These are phyloP conservation scores for Diplocarpon rosae DNA, from an alignment of 2,329 filamentous ascomycete species.

Conservation along the genomic window DNA sequence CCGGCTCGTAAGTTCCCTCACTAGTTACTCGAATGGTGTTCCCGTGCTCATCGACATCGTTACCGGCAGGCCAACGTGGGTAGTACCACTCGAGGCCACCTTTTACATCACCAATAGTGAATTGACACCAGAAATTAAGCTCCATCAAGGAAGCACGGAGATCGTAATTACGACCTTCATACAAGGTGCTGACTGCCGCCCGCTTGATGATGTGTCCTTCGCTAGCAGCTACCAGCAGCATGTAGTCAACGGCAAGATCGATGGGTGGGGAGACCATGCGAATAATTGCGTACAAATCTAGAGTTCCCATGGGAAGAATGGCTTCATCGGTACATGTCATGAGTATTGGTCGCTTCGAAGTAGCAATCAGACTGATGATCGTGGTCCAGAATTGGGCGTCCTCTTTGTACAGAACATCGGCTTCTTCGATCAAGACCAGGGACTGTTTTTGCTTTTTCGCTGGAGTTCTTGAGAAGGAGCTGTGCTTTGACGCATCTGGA, in stretches of 20 bases:
- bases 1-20: slow-evolving; percentile 61
- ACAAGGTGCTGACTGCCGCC: slow-evolving; percentile 57
- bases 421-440: slow-evolving; percentile 86
- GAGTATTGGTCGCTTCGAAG: slow-evolving; percentile 84
- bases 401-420: slow-evolving; percentile 87
- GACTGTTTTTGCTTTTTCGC: slow-evolving; percentile 68
- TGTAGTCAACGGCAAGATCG: slow-evolving; percentile 64
- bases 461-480: slow-evolving; percentile 10
- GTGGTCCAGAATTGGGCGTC: slow-evolving; percentile 92
- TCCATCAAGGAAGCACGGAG: slow-evolving; percentile 73
- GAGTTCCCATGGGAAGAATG: slow-evolving; percentile 60
- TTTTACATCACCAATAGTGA: slow-evolving; percentile 80
- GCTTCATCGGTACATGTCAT: slow-evolving; percentile 91
- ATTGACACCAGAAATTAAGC: slow-evolving; percentile 94
- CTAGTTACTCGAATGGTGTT: slow-evolving; percentile 69
- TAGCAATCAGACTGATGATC: slow-evolving; percentile 61
- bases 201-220: slow-evolving; percentile 75
- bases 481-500: background rate
- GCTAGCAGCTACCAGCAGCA: slow-evolving; percentile 72
- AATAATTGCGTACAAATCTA: slow-evolving; percentile 79
- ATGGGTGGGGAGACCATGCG: slow-evolving; percentile 57
- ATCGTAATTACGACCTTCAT: slow-evolving; percentile 57
- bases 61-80: slow-evolving; percentile 61
- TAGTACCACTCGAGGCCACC: slow-evolving; percentile 87
- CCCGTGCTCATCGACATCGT: slow-evolving; percentile 56